Evolutionary conservation across 2,329 filamentous ascomycete genomes (phyloP), one percentile per base, ranked within the genome.

Genomic region (Cercospora sesami): DNA sequence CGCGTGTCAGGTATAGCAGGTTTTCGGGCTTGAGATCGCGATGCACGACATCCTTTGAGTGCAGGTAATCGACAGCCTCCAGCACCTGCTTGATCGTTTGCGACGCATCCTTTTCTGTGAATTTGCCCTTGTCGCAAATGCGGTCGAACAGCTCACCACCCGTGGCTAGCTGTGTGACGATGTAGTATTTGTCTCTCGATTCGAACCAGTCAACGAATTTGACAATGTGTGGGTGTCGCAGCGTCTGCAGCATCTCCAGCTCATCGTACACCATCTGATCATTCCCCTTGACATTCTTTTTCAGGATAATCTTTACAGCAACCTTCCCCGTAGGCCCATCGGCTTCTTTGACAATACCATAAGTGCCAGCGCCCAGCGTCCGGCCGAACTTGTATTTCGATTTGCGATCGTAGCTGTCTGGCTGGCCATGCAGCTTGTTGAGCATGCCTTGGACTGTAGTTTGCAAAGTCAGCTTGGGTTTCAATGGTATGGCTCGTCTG

Each of bases 231-330:
- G 93, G 91, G 80, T 99, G 95, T 78, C 93, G 87, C 78, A 99
- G 88, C 68, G 88, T 88, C 82, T 97, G 93, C 72, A 99, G 86
- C 89, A 99, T 93, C 73, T 93, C 87, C 75, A 99, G 86, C 83
- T 99, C 95, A 80, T 99, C 95, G 80, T 96, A 95, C 48, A 99
- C 95, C 95, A 99, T 99, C 80, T 91, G 89, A 84, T 99, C 95
- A 76, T 98, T 98, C 72, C 94, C 94, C 80, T 94, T 96, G 79
- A 99, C 94, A 81, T 97, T 98, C 85, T 97, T 97, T 87, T 99
- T 99, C 77, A 98, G 85, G 80, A 99, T 99, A 80, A 99, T 98
- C 86, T 99, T 99, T 81, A 99, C 88, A 48, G 95, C 95, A 69
- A 96, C 94, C 85, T 97, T 91, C 79, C 93, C 92, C 21, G 87